Evolutionary conservation across 2,329 filamentous ascomycete species (phyloP), one percentile per base, ranked within the genome.

Genomic region (Bipolaris gigantea): DNA sequence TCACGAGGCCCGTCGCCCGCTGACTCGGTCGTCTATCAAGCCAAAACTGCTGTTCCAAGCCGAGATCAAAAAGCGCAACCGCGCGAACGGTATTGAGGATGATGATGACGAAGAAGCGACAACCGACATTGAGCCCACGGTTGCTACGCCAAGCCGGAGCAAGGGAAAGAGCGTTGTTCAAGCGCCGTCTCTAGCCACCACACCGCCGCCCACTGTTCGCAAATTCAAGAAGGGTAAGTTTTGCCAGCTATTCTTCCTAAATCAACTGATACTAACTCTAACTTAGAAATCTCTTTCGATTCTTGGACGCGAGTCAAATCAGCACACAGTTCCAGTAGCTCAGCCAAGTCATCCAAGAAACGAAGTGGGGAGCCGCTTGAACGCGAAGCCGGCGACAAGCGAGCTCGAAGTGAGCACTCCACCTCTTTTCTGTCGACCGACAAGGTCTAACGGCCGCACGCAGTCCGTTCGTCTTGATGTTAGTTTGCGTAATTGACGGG

Each of bases 41-140:
- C 89, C 89, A 13, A 85, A 87, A 32, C 81, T 90, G 8, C 81
- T 92, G 7, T 92, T 90, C 75, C 84, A 85, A 4, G 74, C 76
- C 36, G 77, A 77, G 57, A 80, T 80, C 61, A 71, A 79, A 56
- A 70, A 77, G 69, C 63, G 74, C 67, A 63, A 73, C 45, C 73
- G 73, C 21, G 74, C 76, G 52, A 70, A 76, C 25, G 67, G 70
- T 41, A 66, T 66, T 1, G 68, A 70, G 5, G 72, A 79, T 1
- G 81, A 85, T 46, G 84, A 86, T 48, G 85, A 86, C 48, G 85
- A 89, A 34, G 83, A 85, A 69, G 80, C 79, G 1, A 64, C 77
- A 15, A 85, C 81, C 4, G 82, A 85, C 60, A 80, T 85, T 38
- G 77, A 80, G 60, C 71, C 65, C 23, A 61, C 64, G 7, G 47